phyloP scores from a whole-genome alignment of 176 grass and related monocot genomes.

The Triticum urartu region DNA sequence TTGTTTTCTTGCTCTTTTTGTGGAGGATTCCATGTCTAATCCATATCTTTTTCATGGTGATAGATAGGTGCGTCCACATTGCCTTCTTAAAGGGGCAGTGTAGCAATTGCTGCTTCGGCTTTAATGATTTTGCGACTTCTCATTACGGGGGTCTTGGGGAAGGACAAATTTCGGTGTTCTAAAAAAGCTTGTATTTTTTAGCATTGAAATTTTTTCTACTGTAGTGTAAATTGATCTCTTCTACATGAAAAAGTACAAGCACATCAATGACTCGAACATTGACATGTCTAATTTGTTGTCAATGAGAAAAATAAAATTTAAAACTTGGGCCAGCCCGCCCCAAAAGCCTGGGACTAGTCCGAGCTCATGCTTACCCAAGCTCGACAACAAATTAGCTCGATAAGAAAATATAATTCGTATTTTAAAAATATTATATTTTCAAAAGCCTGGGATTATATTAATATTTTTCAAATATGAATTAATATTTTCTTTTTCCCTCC shows the following conservation, averaged over 20 bases:
- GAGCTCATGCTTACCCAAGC: background rate
- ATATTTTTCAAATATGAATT: too few relatives aligned
- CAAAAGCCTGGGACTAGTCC: background rate
- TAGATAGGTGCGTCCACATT: background rate
- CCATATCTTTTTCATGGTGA: background rate
- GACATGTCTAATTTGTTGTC: background rate
- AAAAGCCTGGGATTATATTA: background rate
- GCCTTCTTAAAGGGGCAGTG: background rate
- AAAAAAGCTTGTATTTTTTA: background rate
- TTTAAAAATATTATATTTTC: too few relatives aligned
- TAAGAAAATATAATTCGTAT: too few relatives aligned
- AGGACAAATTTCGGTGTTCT: background rate
- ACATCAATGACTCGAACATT: background rate
- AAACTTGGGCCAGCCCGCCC: background rate
- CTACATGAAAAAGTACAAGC: background rate
- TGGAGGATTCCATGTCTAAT: constrained; percentile 35
- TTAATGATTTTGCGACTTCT: constrained; percentile 5
- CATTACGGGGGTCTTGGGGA: background rate
- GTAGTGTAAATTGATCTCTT: background rate
- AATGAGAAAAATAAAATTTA: background rate
- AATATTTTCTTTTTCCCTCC: too few relatives aligned
- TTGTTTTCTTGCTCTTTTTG: constrained; percentile 26
- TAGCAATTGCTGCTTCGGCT: constrained; percentile 1
- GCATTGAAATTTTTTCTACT: too few relatives aligned
- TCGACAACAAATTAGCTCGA: background rate